Base-by-base conservation (phyloP, 805 yeast species). In the Dipodascus geniculatus region DNA sequence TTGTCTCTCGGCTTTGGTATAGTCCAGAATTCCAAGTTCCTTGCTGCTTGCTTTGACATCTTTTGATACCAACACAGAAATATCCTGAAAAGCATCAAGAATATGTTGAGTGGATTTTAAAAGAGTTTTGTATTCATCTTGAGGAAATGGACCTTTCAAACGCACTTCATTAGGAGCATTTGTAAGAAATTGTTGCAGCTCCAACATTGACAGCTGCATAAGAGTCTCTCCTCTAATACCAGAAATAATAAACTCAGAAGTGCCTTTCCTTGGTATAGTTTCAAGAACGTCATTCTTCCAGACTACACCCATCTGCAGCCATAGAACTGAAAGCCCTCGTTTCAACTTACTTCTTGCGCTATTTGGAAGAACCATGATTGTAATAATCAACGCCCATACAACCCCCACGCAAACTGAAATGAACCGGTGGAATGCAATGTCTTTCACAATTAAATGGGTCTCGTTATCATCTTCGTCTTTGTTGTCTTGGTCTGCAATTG, bases 101-200 rank as follows among this genome's bases (percentile, higher is more conserved):
- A 87, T 83, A 31, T 74, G 73, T 49, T 83, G 81, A 0, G 93
- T 84, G 1, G 78, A 67, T 11, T 67, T 65, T 20, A 87, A 63
- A 22, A 87, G 64, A 42, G 67, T 70, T 47, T 71, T 69, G 65
- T 82, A 87, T 0, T 72, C 71, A 2, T 65, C 68, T 1, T 65
- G 63, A 1, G 90, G 87, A 59, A 85, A 87, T 14, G 76, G 74
- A 0, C 95, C 95, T 60, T 86, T 83, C 54, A 87, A 67, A 49
- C 95, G 72, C 52, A 83, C 71, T 64, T 87, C 96, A 63, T 79
- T 73, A 1, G 90, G 87, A 0, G 95, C 88, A 61, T 83, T 88
- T 50, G 78, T 76, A 42, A 85, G 66, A 20, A 84, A 66, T 0
- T 75, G 63, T 48, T 82, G 82, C 53, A 87, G 71, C 58, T 83